Evolutionary conservation across 2,329 filamentous ascomycete species (phyloP), one percentile per base, ranked within the genome.

Genomic region (Stagonosporopsis tanaceti): DNA sequence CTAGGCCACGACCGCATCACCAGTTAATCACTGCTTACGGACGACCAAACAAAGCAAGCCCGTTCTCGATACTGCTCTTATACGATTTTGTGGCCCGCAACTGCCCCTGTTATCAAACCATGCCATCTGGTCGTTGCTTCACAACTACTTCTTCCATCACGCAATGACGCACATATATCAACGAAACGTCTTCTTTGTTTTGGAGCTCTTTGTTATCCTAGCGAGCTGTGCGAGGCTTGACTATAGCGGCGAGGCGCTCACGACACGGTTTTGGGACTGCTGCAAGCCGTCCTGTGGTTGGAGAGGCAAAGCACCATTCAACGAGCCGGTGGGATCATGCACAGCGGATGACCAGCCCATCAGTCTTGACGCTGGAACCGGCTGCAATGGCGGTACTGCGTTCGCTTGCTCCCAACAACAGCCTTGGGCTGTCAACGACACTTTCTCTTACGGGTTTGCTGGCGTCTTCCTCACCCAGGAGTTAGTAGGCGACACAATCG

Each of bases 281-380:
- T 90, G 88, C 79, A 91, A 91, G 79, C 84, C 87, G 24, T 88
- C 85, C 20, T 90, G 87, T 72, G 80, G 81, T 3, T 82, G 87
- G 87, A 71, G 79, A 12, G 80, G 75, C 51, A 89, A 89, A 72
- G 85, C 83, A 14, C 60, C 78, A 38, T 80, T 86, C 71, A 77
- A 75, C 56, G 69, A 71, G 47, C 82, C 85, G 14, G 82, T 87
- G 34, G 74, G 76, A 17, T 83, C 83, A 34, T 89, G 86, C 74
- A 77, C 83, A 68, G 80, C 77, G 61, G 76, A 81, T 63, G 83
- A 88, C 77, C 80, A 81, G 56, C 83, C 82, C 45, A 77, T 77
- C 37, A 79, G 85, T 66, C 71, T 78, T 61, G 77, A 80, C 58
- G 80, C 80, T 11, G 76, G 70, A 35, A 79, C 78, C 14, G 85